Evolutionary conservation across 768 basidiomycete species (phyloP), one percentile per base, ranked within the genome.

Genomic region (Suillus luteus): DNA sequence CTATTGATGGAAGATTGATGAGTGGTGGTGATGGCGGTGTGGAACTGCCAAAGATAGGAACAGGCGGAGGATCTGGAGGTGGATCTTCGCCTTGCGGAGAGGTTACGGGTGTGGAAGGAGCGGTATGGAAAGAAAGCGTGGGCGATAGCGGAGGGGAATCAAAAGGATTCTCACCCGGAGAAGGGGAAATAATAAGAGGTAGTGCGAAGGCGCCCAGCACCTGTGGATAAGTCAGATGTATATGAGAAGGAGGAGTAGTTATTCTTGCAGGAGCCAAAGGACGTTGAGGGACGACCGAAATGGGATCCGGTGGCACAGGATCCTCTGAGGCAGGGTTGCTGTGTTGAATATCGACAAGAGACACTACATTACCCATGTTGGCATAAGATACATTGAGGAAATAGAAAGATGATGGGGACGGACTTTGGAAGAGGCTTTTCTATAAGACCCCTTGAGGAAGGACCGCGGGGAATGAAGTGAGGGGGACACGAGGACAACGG

Each of bases 51-150:
- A 68, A 67, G 22, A 69, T 64, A 55, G 71, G 67, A 4, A 62
- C 65, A 8, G 71, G 63, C 5, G 67, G 63, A 14, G 72, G 41
- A 22, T 72, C 63, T 44, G 68, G 66, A 55, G 76, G 70, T n/a
- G 68, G 69, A 60, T 74, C 65, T 75, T 82, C 69, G 76, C 79
- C 61, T 76, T 76, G 59, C 70, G 84, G 64, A 68, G 81, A 64
- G 60, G 76, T 71, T 65, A 79, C 70, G 37, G 81, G 83, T 41
- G 82, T 80, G 7, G 79, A 79, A 31, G 82, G 85, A 3, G 84
- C 82, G 5, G 83, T 82, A 68, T 78, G 78, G 65, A 84, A 84
- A 41, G 74, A 71, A 66, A 78, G 77, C 17, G 73, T 72, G 2
- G 79, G 78, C 7, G 79, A 80, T 60, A 76, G 65, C 52, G 79